Evolutionary conservation across 306 rosid species (phyloP).

Genomic region (Rosa persica): DNA sequence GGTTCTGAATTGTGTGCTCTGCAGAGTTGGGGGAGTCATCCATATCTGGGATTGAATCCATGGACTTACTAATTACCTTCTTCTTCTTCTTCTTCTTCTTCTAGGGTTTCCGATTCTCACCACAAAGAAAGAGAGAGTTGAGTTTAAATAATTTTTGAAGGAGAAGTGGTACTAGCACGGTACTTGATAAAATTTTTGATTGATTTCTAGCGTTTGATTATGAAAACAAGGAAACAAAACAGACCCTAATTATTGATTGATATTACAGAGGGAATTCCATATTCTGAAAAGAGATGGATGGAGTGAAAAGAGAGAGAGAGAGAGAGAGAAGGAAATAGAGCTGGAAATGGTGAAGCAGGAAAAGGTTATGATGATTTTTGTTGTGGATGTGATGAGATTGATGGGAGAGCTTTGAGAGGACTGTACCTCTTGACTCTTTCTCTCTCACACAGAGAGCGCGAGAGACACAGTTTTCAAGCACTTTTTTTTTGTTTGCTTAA

Average conservation of each 20-base stretch:
- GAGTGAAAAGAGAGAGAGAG: slow-evolving; percentile 13
- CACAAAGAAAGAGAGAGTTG: slow-evolving; percentile 20
- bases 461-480: neutral
- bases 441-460: slow-evolving; percentile 2
- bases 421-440: slow-evolving; percentile 44
- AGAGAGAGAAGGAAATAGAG: slow-evolving; percentile 8
- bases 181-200: neutral
- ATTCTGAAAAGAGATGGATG: slow-evolving; percentile 17
- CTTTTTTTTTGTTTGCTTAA: slow-evolving; percentile 18
- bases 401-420: slow-evolving; percentile 53
- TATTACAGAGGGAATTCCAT: slow-evolving; percentile 29
- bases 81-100: slow-evolving; percentile 29
- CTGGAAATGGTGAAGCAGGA: slow-evolving; percentile 48
- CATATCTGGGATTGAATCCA: slow-evolving; percentile 76
- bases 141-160: neutral
- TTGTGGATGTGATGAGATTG: slow-evolving; percentile 54
- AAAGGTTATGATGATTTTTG: slow-evolving; percentile 20
- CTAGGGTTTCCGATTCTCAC: slow-evolving; percentile 41
- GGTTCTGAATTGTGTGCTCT: slow-evolving; percentile 24
- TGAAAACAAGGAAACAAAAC: slow-evolving; percentile 25
- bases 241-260: slow-evolving; percentile 38
- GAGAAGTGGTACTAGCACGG: neutral
- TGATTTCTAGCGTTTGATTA: neutral
- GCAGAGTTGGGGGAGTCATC: slow-evolving; percentile 53
- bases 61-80: slow-evolving; percentile 12